phyloP scores from a whole-genome alignment of 2,329 filamentous ascomycete species.

The Aspergillus puulaauensis region DNA sequence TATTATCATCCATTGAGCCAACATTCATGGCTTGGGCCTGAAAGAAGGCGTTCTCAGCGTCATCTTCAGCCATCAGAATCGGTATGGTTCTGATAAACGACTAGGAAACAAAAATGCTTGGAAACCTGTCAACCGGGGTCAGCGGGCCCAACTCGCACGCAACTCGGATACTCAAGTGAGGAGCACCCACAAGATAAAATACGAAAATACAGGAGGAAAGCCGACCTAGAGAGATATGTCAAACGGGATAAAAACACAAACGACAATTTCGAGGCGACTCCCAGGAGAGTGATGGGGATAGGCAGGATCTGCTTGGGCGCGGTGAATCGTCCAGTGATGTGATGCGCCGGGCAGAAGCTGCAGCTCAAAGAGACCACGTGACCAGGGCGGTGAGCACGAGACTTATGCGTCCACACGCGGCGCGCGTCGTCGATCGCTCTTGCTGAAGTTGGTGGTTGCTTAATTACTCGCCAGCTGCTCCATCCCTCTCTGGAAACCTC shows the following conservation, averaged over 20 bases:
- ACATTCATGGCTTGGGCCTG: constrained; percentile 48
- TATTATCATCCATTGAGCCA: constrained; percentile 38
- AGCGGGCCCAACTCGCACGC: constrained; percentile 1
- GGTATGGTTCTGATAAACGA: constrained; percentile 13
- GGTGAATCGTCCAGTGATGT: constrained; percentile 1
- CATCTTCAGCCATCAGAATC: constrained; percentile 52
- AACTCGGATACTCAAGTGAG: not conserved
- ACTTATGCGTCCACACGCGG: constrained; percentile 27
- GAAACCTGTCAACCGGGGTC: constrained; percentile 4
- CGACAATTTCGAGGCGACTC: not conserved
- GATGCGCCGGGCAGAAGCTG: constrained; percentile 23
- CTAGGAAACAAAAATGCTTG: constrained; percentile 2
- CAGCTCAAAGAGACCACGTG: constrained; percentile 29
- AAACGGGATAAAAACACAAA: not conserved
- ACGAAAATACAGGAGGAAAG: not conserved
- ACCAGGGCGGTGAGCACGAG: constrained; percentile 31
- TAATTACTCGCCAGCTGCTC: constrained; percentile 18
- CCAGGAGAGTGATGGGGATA: not conserved
- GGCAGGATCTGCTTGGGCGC: not conserved
- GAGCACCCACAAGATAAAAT: not conserved
- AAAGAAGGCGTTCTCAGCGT: constrained; percentile 55
- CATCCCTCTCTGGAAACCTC: constrained; percentile 10
- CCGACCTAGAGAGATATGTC: not conserved
- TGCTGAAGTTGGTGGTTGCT: constrained; percentile 14
- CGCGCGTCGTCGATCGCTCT: constrained; percentile 21